A percentile compares a stretch with the other conserved stretches of the same genome.
phyloP scores from a whole-genome alignment of 2,329 filamentous ascomycete species.

The Botrytis galanthina region DNA sequence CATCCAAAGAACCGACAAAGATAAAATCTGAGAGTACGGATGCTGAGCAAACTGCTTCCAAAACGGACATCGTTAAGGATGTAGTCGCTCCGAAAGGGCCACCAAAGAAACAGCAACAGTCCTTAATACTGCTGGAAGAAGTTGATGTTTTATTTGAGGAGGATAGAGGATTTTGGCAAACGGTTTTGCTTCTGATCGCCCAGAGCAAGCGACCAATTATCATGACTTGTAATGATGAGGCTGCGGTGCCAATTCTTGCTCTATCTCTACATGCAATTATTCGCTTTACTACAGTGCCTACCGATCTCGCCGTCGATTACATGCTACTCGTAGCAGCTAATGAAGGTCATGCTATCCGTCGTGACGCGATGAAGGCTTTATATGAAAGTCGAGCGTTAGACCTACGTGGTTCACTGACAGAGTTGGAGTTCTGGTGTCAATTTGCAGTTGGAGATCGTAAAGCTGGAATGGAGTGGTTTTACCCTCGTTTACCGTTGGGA shows the following conservation, averaged over 20 bases:
- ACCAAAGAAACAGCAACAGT: constrained; percentile 71
- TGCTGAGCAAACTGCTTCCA: constrained; percentile 32
- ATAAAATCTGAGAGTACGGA: constrained; percentile 31
- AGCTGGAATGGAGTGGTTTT: constrained; percentile 87
- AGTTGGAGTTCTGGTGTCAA: constrained; percentile 96
- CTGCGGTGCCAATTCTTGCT: constrained; percentile 69
- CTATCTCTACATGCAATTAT: constrained; percentile 85
- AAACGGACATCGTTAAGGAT: constrained; percentile 22
- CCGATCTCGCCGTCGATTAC: constrained; percentile 71
- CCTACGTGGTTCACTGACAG: constrained; percentile 75
- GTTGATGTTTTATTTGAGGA: constrained; percentile 93
- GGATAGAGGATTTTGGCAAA: constrained; percentile 92
- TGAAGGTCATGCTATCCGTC: constrained; percentile 78
- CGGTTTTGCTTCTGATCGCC: constrained; percentile 70
- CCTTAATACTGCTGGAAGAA: constrained; percentile 89
- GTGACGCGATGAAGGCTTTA: constrained; percentile 65
- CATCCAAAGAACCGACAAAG: constrained; percentile 45
- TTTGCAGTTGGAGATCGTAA: constrained; percentile 88
- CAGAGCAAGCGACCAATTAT: constrained; percentile 90
- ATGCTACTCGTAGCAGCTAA: constrained; percentile 79
- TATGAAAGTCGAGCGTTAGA: constrained; percentile 70
- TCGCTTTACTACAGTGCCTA: constrained; percentile 66
- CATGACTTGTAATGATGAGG: constrained; percentile 92
- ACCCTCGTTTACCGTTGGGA: constrained; percentile 71
- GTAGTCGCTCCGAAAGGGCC: constrained; percentile 22